These are phyloP conservation scores for Mimosa bimucronata DNA, from an alignment of 306 rosid species.

Conservation along the genomic window DNA sequence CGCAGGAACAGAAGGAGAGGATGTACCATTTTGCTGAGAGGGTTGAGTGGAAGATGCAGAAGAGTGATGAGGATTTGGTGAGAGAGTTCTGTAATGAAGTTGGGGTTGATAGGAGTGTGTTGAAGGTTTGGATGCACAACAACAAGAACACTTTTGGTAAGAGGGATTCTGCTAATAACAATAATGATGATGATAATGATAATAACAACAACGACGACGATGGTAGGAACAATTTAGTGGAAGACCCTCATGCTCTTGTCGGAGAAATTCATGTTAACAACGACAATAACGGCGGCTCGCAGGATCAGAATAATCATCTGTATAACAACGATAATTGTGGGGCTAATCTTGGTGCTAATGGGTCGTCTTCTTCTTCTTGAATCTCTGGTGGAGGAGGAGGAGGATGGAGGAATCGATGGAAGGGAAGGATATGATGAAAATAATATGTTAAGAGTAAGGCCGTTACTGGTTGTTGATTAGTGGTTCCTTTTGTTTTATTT, in stretches of 20 bases:
- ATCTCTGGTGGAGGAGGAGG: constrained; percentile 25
- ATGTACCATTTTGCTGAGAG: constrained; percentile 78
- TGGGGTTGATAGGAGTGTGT: constrained; percentile 73
- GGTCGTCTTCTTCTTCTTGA: constrained; percentile 94
- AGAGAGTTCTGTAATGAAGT: constrained; percentile 65
- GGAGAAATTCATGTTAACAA: constrained; percentile 8
- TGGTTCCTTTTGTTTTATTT: constrained; percentile 32
- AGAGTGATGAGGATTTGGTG: constrained; percentile 69
- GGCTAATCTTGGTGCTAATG: constrained; percentile 67
- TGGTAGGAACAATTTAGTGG: constrained; percentile 32
- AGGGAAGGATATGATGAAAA: constrained; percentile 28
- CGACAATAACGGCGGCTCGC: constrained; percentile 18
- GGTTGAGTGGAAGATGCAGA: constrained; percentile 98
- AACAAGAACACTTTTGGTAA: constrained; percentile 72
- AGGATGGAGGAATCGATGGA: not conserved
- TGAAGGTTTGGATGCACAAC: constrained; percentile 99
- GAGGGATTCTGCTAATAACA: constrained; percentile 34
- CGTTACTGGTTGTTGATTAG: constrained; percentile 49
- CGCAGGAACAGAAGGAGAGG: constrained; percentile 83
- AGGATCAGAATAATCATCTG: constrained; percentile 37
- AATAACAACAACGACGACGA: constrained; percentile 1
- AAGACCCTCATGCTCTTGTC: constrained; percentile 32
- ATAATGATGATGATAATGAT: no score
- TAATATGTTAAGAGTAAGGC: constrained; percentile 54
- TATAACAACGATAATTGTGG: constrained; percentile 43